Conservation (phyloP, 2,329 filamentous ascomycete species). For the Raffaelea arxii region DNA sequence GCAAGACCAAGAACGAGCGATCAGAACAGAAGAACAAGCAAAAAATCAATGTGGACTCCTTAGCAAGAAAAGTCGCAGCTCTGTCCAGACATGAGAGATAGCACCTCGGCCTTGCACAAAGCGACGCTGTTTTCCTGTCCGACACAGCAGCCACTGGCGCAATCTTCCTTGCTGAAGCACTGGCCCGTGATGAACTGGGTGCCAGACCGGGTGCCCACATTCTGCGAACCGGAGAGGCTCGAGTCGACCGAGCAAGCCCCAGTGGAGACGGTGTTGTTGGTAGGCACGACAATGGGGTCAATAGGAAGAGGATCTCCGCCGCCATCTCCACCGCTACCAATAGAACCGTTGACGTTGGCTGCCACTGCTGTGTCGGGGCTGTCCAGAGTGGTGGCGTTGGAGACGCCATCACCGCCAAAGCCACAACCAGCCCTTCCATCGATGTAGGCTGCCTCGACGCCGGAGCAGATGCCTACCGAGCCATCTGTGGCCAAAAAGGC, state of each 20-base stretch:
- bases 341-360: neutral
- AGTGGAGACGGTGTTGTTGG: neutral
- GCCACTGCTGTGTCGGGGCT: neutral
- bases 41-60: no score
- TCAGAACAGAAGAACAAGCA: no score
- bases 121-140: slow-evolving; percentile 9
- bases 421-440: slow-evolving; percentile 15
- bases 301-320: no score
- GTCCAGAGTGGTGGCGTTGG: neutral
- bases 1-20: no score
- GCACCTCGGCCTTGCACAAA: slow-evolving; percentile 10
- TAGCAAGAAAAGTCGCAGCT: slow-evolving; percentile 11
- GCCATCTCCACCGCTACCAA: neutral
- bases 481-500: slow-evolving; percentile 10
- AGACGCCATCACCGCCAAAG: slow-evolving; percentile 9
- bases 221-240: slow-evolving; percentile 22
- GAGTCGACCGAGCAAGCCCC: slow-evolving; percentile 16
- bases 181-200: slow-evolving; percentile 21
- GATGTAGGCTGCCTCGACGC: slow-evolving; percentile 11
- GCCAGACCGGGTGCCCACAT: slow-evolving; percentile 17
- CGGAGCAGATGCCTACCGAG: slow-evolving; percentile 13
- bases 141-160: slow-evolving; percentile 20
- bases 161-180: slow-evolving; percentile 19
- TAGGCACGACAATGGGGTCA: neutral
- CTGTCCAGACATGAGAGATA: slow-evolving; percentile 8